Conservation (phyloP, 1,139 yeast species). For the Zygoascus meyerae region DNA sequence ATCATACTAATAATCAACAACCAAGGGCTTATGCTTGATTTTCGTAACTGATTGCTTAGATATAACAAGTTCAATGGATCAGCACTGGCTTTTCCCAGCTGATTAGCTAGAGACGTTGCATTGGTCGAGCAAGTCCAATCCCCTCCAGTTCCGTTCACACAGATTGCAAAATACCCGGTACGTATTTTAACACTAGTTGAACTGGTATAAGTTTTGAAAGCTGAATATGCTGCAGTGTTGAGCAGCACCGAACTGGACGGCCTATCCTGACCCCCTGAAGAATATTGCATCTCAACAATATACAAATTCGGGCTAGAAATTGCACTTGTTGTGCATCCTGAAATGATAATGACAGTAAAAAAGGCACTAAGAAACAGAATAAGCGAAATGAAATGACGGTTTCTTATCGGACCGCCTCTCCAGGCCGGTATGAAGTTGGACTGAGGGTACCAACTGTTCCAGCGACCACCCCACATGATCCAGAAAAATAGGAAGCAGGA, state of each 20-base stretch:
- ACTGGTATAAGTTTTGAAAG: conserved; percentile 15
- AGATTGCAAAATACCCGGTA: conserved; percentile 27
- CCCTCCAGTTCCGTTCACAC: conserved; percentile 16
- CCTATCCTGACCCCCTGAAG: conserved; percentile 17
- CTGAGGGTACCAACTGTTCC: conserved; percentile 1
- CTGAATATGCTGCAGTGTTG: conserved; percentile 21
- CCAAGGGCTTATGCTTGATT: conserved; percentile 19
- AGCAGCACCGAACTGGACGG: conserved; percentile 19
- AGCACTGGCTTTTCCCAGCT: conserved; percentile 15
- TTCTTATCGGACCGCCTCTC: conserved; percentile 14
- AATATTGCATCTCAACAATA: conserved; percentile 23
- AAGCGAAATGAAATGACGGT: conserved; percentile 21
- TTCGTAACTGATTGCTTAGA: conserved; percentile 13
- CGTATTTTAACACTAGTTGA: conserved; percentile 20
- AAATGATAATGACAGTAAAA: conserved; percentile 21
- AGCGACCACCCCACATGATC: not conserved
- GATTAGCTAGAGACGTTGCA: conserved; percentile 15
- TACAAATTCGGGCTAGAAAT: conserved; percentile 21
- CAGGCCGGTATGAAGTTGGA: conserved; percentile 1
- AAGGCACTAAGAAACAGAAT: conserved; percentile 21
- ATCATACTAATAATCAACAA: conserved; percentile 19
- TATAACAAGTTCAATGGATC: conserved; percentile 26
- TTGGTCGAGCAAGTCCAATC: conserved; percentile 26
- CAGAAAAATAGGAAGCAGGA: too few relatives aligned
- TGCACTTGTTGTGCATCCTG: conserved; percentile 23